Percentiles rank a stretch among this genome's conserved stretches.
These are phyloP conservation scores for Pulveroboletus sp. DNA, from an alignment of 768 basidiomycete genomes.

Conservation along the genomic window DNA sequence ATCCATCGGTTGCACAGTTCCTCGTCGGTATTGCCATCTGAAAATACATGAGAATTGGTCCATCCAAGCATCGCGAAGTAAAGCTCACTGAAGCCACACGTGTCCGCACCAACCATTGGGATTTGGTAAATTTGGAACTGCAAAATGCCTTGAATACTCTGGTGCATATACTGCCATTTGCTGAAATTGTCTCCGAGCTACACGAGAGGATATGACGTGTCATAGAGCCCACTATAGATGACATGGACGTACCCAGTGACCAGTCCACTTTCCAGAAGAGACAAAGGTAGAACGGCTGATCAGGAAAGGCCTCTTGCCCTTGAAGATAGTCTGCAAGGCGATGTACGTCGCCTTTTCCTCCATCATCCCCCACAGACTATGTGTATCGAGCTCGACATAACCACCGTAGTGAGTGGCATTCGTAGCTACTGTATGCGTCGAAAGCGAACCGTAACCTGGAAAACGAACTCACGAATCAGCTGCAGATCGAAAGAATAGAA, in stretches of 20 bases:
- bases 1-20: conserved; percentile 85
- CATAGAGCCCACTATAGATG: no score
- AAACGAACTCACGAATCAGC: not conserved
- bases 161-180: conserved; percentile 69
- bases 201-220: no score
- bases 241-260: conserved; percentile 56
- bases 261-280: conserved; percentile 66
- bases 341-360: conserved; percentile 65
- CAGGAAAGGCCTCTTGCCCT: conserved; percentile 66
- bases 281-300: conserved; percentile 71
- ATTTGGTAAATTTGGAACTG: conserved; percentile 86
- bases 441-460: conserved; percentile 52
- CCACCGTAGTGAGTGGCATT: conserved; percentile 71
- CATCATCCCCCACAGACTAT: conserved; percentile 73
- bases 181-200: conserved; percentile 78
- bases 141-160: conserved; percentile 70
- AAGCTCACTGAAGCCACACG: conserved; percentile 36
- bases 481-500: not conserved
- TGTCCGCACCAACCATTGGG: conserved; percentile 82
- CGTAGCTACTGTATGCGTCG: conserved; percentile 57
- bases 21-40: conserved; percentile 66
- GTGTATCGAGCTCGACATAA: conserved; percentile 60
- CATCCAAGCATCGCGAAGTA: not conserved
- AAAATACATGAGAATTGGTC: conserved; percentile 1
- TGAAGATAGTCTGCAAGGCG: conserved; percentile 50